A percentile compares a stretch with the other conserved stretches of the same genome.
phyloP scores from a whole-genome alignment of 148 eudicot genomes.

The Fallopia convolvulus region DNA sequence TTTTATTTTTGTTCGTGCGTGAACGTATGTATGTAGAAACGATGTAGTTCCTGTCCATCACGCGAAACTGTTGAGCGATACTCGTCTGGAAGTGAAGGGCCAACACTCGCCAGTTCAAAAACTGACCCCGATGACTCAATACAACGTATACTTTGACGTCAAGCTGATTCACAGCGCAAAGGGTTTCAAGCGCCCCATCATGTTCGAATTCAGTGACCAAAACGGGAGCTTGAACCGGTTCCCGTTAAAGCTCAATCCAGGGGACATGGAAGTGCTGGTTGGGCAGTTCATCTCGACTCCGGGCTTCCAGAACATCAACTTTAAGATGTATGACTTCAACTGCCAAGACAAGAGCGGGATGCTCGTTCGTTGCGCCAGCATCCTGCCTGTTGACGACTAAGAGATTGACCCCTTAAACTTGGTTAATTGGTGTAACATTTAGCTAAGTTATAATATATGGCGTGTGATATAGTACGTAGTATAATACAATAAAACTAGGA shows the following conservation, averaged over 20 bases:
- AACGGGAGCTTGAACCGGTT: background rate
- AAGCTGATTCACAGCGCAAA: background rate
- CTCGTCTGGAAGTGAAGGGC: background rate
- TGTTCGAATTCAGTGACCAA: background rate
- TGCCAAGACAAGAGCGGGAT: background rate
- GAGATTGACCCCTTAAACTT: too few relatives aligned
- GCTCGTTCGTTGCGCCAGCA: background rate
- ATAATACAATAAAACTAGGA: too few relatives aligned
- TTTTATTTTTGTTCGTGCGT: too few relatives aligned
- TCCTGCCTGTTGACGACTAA: background rate
- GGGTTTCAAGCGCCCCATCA: background rate
- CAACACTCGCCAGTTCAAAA: background rate
- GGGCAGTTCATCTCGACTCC: background rate
- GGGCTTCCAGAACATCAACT: background rate
- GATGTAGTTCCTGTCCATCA: background rate
- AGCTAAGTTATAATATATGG: too few relatives aligned
- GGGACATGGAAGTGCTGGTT: background rate
- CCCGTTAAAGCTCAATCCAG: background rate
- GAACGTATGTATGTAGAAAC: background rate
- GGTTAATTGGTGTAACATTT: too few relatives aligned
- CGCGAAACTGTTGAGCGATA: background rate
- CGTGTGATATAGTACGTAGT: too few relatives aligned
- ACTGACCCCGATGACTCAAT: background rate
- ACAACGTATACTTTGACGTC: background rate
- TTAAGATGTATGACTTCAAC: background rate